These are phyloP conservation scores for Colletotrichum sidae DNA, from an alignment of 2,329 filamentous ascomycete genomes.

Conservation along the genomic window DNA sequence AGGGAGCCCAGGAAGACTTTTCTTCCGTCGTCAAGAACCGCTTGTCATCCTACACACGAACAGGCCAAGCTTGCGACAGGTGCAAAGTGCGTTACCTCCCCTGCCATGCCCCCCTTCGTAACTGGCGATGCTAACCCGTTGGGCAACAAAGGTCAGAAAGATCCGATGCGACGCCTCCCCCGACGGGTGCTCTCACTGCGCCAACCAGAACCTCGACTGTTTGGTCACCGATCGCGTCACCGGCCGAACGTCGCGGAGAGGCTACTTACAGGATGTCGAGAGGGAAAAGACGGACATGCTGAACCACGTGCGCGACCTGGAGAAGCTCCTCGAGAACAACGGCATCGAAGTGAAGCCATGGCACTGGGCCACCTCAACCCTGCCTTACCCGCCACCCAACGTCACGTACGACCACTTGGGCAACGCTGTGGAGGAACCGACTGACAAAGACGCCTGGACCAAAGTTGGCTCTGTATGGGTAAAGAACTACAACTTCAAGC, in stretches of 20 bases:
- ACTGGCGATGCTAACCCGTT: not conserved
- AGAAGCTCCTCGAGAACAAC: conserved; percentile 71
- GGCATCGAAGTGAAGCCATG: conserved; percentile 71
- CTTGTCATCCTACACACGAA: conserved; percentile 68
- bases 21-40: conserved; percentile 68
- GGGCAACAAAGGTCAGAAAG: conserved; percentile 75
- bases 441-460: conserved; percentile 46
- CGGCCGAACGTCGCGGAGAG: conserved; percentile 81
- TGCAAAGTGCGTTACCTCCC: conserved; percentile 74
- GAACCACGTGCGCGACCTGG: conserved; percentile 74
- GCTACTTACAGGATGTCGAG: conserved; percentile 83
- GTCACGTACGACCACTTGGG: conserved; percentile 43
- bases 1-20: conserved; percentile 59
- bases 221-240: conserved; percentile 89
- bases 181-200: conserved; percentile 85
- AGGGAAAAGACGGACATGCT: conserved; percentile 76
- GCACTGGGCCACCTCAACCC: conserved; percentile 41
- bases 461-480: conserved; percentile 49
- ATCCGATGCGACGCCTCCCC: conserved; percentile 87
- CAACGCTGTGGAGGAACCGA: conserved; percentile 39
- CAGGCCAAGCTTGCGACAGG: conserved; percentile 88
- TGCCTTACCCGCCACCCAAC: conserved; percentile 40
- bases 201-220: conserved; percentile 81
- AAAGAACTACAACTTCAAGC: conserved; percentile 45
- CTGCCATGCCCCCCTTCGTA: not conserved